Conservation (phyloP, 495 filamentous ascomycete genomes). For the Polyplosphaeria fusca region DNA sequence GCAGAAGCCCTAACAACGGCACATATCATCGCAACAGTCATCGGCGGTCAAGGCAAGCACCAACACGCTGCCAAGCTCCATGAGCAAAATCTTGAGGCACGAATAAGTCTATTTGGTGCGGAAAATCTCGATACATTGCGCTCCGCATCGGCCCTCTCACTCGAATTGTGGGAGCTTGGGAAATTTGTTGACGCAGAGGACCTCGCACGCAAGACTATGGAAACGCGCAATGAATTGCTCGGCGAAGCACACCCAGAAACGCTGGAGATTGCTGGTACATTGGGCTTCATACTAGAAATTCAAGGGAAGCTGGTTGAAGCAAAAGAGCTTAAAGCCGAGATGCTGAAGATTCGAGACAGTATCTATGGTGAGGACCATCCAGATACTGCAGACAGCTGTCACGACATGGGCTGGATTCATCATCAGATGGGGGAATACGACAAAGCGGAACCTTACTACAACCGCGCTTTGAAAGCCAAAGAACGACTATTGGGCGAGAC, state of each 20-base stretch:
- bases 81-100: slow-evolving; percentile 4
- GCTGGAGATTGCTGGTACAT: slow-evolving; percentile 9
- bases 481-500: slow-evolving; percentile 2
- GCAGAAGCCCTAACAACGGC: slow-evolving; percentile 11
- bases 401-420: slow-evolving; percentile 21
- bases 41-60: slow-evolving; percentile 13
- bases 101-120: slow-evolving; percentile 1
- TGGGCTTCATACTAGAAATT: slow-evolving; percentile 18
- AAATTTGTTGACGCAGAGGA: slow-evolving; percentile 10
- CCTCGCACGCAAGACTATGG: slow-evolving; percentile 7
- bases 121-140: slow-evolving; percentile 14
- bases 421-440: slow-evolving; percentile 12
- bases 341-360: background rate
- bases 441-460: slow-evolving; percentile 8
- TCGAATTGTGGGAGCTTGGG: slow-evolving; percentile 18
- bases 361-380: slow-evolving; percentile 20
- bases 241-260: slow-evolving; percentile 17
- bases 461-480: slow-evolving; percentile 3
- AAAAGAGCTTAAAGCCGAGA: background rate
- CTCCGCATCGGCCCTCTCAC: slow-evolving; percentile 5
- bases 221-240: background rate
- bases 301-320: slow-evolving; percentile 10
- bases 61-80: slow-evolving; percentile 13
- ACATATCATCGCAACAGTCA: slow-evolving; percentile 12
- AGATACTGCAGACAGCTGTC: slow-evolving; percentile 8